Base-by-base conservation (phyloP, 768 basidiomycete genomes). In the Leccinum variicolor region DNA sequence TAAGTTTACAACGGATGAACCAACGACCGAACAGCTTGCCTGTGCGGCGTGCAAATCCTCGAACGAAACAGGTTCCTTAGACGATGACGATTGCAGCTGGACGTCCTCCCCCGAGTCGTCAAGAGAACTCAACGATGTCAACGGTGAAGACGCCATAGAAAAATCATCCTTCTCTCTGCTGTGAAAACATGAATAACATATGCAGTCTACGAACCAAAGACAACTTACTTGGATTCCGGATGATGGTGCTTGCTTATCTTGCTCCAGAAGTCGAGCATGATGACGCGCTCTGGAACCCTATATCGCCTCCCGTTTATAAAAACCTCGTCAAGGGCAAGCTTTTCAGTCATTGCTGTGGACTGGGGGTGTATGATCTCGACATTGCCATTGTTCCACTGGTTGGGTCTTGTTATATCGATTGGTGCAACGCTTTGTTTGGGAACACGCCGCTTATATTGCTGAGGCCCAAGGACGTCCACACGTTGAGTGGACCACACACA, bases 241-340 rank as follows among this genome's bases (percentile, higher is more conserved):
- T 73, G 73, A 29, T 66, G 73, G 57, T 79, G 80, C 54, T 75
- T 73, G 62, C 74, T 81, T 57, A 91, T 77, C 71, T 90, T 94
- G 56, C 84, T 87, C 95, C 96, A 98, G 68, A 99, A 99, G 71
- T 99, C 96, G 50, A 99, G 81, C 48, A 91, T 81, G 63, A 99
- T 90, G 50, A 94, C 81, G 57, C 86, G 83, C 70, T 98, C 97
- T 3, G 97, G 97, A 23, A 98, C 87, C 66, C 94, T 80, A 74
- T 97, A 98, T 46, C 91, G 84, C 61, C 92, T 87, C 31, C 90
- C 90, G 64, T 92, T 92, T 64, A 93, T 92, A 52, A 91, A 75
- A 23, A 94, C 86, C 64, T 95, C 93, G 62, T 94, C 92, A 15
- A 88, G 83, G 33, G 80, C 69, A 47, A 89, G 77, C 61, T 79